Conservation (phyloP, 2,329 filamentous ascomycete species). For the Trichoderma atrobrunneum region DNA sequence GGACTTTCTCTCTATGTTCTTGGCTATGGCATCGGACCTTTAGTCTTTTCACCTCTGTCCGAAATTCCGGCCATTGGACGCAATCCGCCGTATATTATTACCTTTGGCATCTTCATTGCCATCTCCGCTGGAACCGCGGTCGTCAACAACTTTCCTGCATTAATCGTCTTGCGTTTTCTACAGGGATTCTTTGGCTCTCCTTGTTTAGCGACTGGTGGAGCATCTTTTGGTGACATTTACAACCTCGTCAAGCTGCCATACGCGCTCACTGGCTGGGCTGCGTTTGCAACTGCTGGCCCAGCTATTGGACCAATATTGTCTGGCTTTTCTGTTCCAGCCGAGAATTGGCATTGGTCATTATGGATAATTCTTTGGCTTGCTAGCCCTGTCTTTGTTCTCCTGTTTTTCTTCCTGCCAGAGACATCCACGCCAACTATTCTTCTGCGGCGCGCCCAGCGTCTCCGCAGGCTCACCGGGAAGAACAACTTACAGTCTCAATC, state of each 20-base stretch:
- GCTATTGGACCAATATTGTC: constrained; percentile 1
- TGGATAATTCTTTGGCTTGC: constrained; percentile 1
- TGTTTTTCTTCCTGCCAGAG: constrained; percentile 7
- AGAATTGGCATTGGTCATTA: not conserved
- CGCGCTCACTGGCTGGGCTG: constrained; percentile 39
- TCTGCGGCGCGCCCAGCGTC: not conserved
- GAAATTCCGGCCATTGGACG: constrained; percentile 11
- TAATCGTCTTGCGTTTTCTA: not conserved
- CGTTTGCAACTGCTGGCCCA: not conserved
- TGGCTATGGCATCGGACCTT: not conserved
- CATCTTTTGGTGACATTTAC: constrained; percentile 51
- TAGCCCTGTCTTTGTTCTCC: not conserved
- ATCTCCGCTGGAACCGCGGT: not conserved
- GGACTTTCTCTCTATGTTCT: constrained; percentile 9
- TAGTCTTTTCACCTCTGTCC: not conserved
- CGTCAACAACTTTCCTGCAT: not conserved
- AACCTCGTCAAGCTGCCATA: constrained; percentile 54
- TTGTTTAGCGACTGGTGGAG: constrained; percentile 36
- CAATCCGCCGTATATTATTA: constrained; percentile 10
- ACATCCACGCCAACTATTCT: not conserved
- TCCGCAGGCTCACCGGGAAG: not conserved
- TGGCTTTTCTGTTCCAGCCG: not conserved
- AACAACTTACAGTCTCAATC: not conserved
- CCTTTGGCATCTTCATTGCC: constrained; percentile 22
- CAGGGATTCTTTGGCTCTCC: not conserved